Evolutionary conservation across 2,329 filamentous ascomycete genomes (phyloP).

Genomic region (Orbilia javanica): DNA sequence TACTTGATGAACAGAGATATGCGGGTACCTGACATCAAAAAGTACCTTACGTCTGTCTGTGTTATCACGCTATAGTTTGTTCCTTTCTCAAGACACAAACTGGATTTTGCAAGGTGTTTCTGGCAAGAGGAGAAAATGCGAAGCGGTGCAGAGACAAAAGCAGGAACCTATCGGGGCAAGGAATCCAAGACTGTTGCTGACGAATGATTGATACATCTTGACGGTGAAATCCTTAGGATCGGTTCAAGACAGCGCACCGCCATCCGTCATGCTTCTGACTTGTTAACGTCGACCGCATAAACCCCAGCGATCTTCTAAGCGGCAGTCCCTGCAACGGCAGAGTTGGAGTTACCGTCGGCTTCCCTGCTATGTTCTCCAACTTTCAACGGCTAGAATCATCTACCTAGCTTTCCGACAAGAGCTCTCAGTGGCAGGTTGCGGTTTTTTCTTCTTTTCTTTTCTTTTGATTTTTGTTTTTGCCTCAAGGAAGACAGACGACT

Average conservation of each 20-base stretch:
- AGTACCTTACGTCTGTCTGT: slow-evolving; percentile 62
- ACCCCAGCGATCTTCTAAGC: slow-evolving; percentile 49
- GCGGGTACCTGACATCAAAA: slow-evolving; percentile 58
- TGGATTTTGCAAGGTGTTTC: slow-evolving; percentile 62
- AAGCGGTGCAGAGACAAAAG: slow-evolving; percentile 38
- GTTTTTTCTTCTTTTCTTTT: slow-evolving; percentile 28
- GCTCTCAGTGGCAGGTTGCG: slow-evolving; percentile 30
- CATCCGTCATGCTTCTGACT: slow-evolving; percentile 38
- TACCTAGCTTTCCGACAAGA: slow-evolving; percentile 35
- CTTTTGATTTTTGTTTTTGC: slow-evolving; percentile 45
- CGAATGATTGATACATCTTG: slow-evolving; percentile 44
- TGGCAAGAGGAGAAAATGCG: slow-evolving; percentile 18
- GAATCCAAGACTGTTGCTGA: slow-evolving; percentile 27
- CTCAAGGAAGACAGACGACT: slow-evolving; percentile 35
- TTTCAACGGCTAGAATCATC: slow-evolving; percentile 39
- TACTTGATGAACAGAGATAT: slow-evolving; percentile 49
- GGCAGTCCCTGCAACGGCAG: slow-evolving; percentile 51
- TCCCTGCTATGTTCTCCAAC: slow-evolving; percentile 41
- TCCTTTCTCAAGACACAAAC: slow-evolving; percentile 59
- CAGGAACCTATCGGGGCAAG: slow-evolving; percentile 44
- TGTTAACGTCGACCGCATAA: slow-evolving; percentile 44
- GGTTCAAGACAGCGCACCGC: slow-evolving; percentile 37
- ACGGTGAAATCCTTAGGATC: slow-evolving; percentile 37
- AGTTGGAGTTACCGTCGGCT: slow-evolving; percentile 23
- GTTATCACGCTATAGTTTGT: slow-evolving; percentile 61